These are phyloP conservation scores for Clavispora asparagi DNA, from an alignment of 805 yeast genomes.

Conservation along the genomic window DNA sequence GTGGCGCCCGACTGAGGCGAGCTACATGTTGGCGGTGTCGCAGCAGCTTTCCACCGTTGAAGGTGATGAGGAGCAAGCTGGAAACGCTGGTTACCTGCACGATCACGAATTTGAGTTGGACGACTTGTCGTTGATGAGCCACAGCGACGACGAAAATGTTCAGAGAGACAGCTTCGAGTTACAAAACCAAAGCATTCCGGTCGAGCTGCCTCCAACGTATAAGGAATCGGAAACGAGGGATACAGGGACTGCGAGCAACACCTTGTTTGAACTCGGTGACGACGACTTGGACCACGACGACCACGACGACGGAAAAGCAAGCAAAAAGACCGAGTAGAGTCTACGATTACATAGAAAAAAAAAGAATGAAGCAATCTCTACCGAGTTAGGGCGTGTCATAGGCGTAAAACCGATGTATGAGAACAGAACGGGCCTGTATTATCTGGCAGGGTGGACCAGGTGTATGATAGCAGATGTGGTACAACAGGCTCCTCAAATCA, in stretches of 20 bases:
- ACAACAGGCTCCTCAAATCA: no score
- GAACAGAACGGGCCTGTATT: no score
- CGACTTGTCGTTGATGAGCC: conserved; percentile 50
- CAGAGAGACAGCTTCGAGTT: conserved; percentile 37
- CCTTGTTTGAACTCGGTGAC: conserved; percentile 39
- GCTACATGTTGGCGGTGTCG: conserved; percentile 90
- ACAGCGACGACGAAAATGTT: conserved; percentile 34
- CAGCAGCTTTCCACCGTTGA: conserved; percentile 86
- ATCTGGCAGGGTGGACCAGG: no score
- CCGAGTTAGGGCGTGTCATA: neutral
- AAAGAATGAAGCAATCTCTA: neutral
- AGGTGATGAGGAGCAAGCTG: conserved; percentile 33
- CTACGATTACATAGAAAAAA: neutral
- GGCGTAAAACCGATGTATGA: neutral
- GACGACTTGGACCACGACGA: conserved; percentile 20
- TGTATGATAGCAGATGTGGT: no score
- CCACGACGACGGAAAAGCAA: neutral
- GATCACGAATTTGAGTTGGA: conserved; percentile 60
- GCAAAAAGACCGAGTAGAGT: neutral
- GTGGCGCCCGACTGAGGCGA: conserved; percentile 97
- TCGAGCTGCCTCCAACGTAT: conserved; percentile 29
- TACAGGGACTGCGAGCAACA: conserved; percentile 18
- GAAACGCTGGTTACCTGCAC: conserved; percentile 19
- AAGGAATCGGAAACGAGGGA: conserved; percentile 16
- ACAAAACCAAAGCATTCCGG: conserved; percentile 14